Conservation (phyloP, 345 rosid species). For the Lenwebbia sp. region DNA sequence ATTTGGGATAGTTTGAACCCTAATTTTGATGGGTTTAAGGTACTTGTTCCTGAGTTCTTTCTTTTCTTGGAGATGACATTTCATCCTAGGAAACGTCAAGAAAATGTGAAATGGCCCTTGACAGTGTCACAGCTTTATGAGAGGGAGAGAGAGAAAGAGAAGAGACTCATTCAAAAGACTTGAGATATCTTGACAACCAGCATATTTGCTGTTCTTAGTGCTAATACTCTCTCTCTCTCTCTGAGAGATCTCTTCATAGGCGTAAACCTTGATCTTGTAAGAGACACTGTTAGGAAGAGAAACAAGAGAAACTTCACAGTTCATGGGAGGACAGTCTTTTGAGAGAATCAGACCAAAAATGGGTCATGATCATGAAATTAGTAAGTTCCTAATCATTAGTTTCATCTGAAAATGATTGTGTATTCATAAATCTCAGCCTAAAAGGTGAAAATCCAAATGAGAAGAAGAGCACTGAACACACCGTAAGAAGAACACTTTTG, state of each 20-base stretch:
- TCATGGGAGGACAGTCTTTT: neutral
- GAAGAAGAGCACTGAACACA: neutral
- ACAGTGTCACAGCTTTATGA: neutral
- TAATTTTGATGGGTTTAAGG: neutral
- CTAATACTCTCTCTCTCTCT: neutral
- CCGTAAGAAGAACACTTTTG: neutral
- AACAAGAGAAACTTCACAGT: neutral
- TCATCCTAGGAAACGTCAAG: slow-evolving; percentile 1
- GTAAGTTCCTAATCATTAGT: neutral
- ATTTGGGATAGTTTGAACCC: slow-evolving; percentile 4
- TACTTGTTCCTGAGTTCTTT: neutral
- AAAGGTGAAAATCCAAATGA: neutral
- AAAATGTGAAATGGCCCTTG: slow-evolving; percentile 4
- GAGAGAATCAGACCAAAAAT: neutral
- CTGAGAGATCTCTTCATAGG: neutral
- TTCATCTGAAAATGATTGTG: neutral
- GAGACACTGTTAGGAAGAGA: neutral
- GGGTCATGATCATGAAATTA: neutral
- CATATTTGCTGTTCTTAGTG: neutral
- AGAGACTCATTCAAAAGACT: neutral
- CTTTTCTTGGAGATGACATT: neutral
- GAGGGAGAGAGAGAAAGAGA: neutral
- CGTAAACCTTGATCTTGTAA: neutral
- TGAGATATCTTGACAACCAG: neutral
- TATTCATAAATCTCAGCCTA: neutral